Conservation (phyloP, 2,329 filamentous ascomycete genomes). For the Stemphylium lycopersici region DNA sequence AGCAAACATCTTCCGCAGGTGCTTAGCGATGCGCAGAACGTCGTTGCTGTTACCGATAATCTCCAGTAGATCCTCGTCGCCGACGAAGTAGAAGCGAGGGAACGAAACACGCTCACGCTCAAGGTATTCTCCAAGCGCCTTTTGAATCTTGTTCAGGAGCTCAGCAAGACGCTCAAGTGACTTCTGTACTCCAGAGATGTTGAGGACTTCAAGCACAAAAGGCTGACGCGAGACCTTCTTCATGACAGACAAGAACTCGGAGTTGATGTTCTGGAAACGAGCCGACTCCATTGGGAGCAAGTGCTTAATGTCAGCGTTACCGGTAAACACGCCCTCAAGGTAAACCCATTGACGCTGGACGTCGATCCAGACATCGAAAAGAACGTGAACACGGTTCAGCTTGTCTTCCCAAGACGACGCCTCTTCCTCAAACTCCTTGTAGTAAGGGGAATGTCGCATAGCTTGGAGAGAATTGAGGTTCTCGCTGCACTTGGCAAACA, state of each 20-base stretch:
- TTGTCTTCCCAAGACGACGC: slow-evolving; percentile 97
- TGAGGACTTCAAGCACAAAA: slow-evolving; percentile 92
- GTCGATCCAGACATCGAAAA: slow-evolving; percentile 99
- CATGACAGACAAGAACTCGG: slow-evolving; percentile 98
- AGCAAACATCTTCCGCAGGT: slow-evolving; percentile 99
- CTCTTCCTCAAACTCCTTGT: slow-evolving; percentile 99
- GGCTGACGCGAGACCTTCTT: slow-evolving; percentile 98
- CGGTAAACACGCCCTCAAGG: slow-evolving; percentile 96
- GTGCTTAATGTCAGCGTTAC: slow-evolving; percentile 98
- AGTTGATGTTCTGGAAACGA: slow-evolving; percentile 98
- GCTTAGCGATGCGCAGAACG: slow-evolving; percentile 92
- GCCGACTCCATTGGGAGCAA: slow-evolving; percentile 94
- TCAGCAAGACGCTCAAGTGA: slow-evolving; percentile 96
- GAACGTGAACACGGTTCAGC: slow-evolving; percentile 92
- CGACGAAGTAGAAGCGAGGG: slow-evolving; percentile 98
- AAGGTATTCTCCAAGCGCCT: slow-evolving; percentile 96
- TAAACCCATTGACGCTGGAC: slow-evolving; percentile 99
- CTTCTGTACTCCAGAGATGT: slow-evolving; percentile 94
- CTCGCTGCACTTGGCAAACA: slow-evolving; percentile 98
- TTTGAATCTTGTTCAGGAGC: slow-evolving; percentile 97
- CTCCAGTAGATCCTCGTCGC: slow-evolving; percentile 95
- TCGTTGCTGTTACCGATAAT: slow-evolving; percentile 99
- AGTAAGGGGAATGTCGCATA: slow-evolving; percentile 99
- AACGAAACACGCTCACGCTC: slow-evolving; percentile 98
- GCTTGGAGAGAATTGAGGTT: slow-evolving; percentile 97